These are phyloP conservation scores for Benincasa hispida DNA, from an alignment of 306 rosid genomes.

Conservation along the genomic window DNA sequence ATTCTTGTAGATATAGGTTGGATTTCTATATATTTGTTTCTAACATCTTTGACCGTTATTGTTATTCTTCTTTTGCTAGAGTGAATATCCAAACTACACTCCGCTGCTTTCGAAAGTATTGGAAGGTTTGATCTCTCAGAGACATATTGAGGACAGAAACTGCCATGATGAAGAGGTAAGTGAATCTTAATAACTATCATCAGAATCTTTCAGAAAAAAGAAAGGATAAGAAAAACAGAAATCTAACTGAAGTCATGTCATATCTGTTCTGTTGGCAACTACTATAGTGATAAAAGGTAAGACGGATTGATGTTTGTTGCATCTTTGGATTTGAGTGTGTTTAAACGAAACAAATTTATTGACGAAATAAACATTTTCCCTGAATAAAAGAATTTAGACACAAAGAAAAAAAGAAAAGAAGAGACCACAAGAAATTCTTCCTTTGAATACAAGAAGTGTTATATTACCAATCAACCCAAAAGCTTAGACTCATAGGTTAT, in stretches of 20 bases:
- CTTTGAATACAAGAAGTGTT: too few species aligned
- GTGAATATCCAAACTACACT: constrained; percentile 78
- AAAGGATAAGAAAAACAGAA: neutral
- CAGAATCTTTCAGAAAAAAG: neutral
- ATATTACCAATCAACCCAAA: too few species aligned
- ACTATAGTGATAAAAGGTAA: neutral
- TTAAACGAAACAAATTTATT: neutral
- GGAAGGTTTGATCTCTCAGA: constrained; percentile 67
- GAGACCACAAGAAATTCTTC: neutral
- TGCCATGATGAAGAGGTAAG: constrained; percentile 51
- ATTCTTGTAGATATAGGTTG: neutral
- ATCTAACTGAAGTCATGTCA: neutral
- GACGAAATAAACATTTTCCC: neutral
- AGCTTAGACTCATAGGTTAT: too few species aligned
- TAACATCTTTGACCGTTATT: neutral
- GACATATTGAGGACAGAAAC: constrained; percentile 41
- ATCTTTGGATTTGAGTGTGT: neutral
- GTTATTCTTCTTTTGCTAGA: constrained; percentile 31
- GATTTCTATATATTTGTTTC: neutral
- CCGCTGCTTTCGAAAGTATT: constrained; percentile 73
- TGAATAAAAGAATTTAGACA: neutral
- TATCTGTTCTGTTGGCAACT: neutral
- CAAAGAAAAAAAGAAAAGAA: too few species aligned
- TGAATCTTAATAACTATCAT: neutral
- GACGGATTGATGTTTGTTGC: neutral